Conservation (phyloP, 2,329 filamentous ascomycete genomes). For the Aspergillus fischeri region DNA sequence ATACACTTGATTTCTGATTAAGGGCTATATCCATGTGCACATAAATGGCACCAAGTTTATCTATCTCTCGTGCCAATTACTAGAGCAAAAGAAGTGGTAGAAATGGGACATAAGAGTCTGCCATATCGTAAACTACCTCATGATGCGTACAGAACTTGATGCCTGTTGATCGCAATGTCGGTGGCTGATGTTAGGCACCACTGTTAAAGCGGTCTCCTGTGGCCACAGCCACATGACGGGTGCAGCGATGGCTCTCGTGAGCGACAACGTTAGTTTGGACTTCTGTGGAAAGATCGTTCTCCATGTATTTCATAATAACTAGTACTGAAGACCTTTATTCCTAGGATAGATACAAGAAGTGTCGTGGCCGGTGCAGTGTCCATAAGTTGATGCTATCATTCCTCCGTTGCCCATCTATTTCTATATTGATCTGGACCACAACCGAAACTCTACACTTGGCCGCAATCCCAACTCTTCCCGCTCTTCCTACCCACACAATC, state of each 20-base stretch:
- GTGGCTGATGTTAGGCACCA: constrained; percentile 9
- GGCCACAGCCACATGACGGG: constrained; percentile 18
- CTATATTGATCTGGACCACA: constrained; percentile 5
- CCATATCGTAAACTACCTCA: neutral
- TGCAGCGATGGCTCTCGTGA: neutral
- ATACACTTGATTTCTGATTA: neutral
- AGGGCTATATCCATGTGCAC: neutral
- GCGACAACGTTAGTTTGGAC: neutral
- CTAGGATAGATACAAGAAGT: neutral
- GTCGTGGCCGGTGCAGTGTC: neutral
- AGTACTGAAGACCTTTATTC: neutral
- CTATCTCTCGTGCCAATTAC: neutral
- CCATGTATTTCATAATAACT: neutral
- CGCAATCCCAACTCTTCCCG: constrained; percentile 13
- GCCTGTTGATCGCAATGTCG: neutral
- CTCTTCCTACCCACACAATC: constrained; percentile 12
- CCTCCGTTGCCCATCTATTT: neutral
- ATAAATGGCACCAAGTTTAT: neutral
- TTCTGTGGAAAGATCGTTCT: neutral
- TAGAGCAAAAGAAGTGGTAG: neutral
- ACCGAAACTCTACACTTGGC: constrained; percentile 17
- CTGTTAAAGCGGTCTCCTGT: constrained; percentile 10
- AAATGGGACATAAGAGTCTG: neutral
- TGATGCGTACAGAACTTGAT: neutral
- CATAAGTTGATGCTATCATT: neutral